Evolutionary conservation across 2,329 filamentous ascomycete genomes (phyloP), one percentile per base, ranked within the genome.

Genomic region (Calonectria ilicicola): DNA sequence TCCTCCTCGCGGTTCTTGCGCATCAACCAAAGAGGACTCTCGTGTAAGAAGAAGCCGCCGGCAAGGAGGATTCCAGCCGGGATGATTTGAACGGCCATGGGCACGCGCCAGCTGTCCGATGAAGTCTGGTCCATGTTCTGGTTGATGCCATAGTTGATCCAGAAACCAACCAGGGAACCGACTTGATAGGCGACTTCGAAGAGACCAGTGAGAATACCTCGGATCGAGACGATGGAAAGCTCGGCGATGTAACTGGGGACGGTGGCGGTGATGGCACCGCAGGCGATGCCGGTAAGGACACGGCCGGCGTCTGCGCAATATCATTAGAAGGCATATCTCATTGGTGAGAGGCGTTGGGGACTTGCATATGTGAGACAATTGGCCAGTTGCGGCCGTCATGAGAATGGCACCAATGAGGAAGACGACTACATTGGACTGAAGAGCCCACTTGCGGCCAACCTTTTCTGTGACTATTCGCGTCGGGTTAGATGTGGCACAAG

Each of bases 231-330:
- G 75, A 90, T 86, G 0, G 91, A 90, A 67, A 90, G 88, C 79
- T 93, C 91, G 12, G 91, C 89, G 70, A 92, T 91, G 79, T 93
- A 93, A 40, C 91, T 87, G 3, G 91, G 91, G 3, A 93, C 89
- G 7, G 88, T 89, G 78, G 89, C 90, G 10, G 87, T 89, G 78
- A 91, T 85, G 47, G 89, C 80, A n/a, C 89, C 90, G 56, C 90
- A 87, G 23, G 89, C 90, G 79, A 89, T 86, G 1, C 90, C 90
- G 2, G 88, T 90, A 40, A 91, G 83, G 73, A 89, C 89, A 14
- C 91, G 89, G 0, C 91, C 68, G 86, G 86, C 79, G 87, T 91
- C 90, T 92, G 15, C 2, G 19, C 1, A 23, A 4, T 42, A 17
- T 72, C 46, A 77, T n/a, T n/a, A 9, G 60, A 40, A 1, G n/a